Percentiles rank a stretch among this genome's conserved stretches.
These are phyloP conservation scores for Diplodia corticola DNA, from an alignment of 2,329 filamentous ascomycete genomes.

Conservation along the genomic window DNA sequence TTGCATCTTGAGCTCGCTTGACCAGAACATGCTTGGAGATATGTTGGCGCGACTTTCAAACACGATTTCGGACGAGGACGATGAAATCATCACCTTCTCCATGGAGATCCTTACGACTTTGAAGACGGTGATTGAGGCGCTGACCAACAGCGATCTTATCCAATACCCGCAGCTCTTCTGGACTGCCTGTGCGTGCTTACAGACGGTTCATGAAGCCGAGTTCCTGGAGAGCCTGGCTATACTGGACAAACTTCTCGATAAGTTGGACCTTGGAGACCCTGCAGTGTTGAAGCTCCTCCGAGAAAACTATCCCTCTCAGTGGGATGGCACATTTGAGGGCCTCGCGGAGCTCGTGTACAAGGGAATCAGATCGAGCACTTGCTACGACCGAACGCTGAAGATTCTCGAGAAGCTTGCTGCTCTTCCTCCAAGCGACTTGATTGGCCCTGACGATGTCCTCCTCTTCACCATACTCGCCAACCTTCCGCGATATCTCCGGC, in stretches of 20 bases:
- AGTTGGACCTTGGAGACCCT: slow-evolving; percentile 75
- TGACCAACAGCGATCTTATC: slow-evolving; percentile 75
- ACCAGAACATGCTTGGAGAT: slow-evolving; percentile 92
- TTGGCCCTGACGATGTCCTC: slow-evolving; percentile 79
- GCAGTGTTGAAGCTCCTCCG: slow-evolving; percentile 69
- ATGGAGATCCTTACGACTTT: slow-evolving; percentile 97
- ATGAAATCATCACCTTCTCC: slow-evolving; percentile 91
- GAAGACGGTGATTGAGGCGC: slow-evolving; percentile 83
- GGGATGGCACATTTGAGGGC: slow-evolving; percentile 88
- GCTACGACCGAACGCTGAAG: slow-evolving; percentile 73
- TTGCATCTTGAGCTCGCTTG: slow-evolving; percentile 85
- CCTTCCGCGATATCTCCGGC: slow-evolving; percentile 78
- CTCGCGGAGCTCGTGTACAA: slow-evolving; percentile 86
- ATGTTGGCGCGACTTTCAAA: slow-evolving; percentile 96
- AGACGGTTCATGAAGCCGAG: slow-evolving; percentile 94
- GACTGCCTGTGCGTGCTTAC: slow-evolving; percentile 94
- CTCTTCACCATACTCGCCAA: slow-evolving; percentile 91
- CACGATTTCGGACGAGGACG: slow-evolving; percentile 92
- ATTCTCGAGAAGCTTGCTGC: slow-evolving; percentile 76
- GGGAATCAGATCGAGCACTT: slow-evolving; percentile 82
- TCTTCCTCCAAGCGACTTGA: slow-evolving; percentile 74
- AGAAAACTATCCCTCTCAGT: slow-evolving; percentile 78
- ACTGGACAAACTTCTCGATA: slow-evolving; percentile 81
- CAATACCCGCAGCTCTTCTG: slow-evolving; percentile 96
- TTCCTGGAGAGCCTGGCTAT: slow-evolving; percentile 90